Base-by-base conservation (phyloP, 1,139 yeast genomes). In the Pichia terricola region DNA sequence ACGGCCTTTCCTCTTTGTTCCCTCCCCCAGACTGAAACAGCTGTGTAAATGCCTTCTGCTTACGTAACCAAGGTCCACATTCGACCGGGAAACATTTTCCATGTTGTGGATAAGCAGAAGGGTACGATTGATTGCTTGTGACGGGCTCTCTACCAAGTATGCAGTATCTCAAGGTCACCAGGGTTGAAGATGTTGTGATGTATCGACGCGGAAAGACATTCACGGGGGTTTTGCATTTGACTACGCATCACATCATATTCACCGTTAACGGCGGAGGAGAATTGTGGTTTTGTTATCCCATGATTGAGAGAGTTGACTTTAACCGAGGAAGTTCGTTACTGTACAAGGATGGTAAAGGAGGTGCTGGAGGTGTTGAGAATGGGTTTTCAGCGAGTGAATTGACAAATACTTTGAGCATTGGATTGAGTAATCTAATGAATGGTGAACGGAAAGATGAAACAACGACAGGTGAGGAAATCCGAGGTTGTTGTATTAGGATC, bases 231-330 rank as follows among this genome's bases (percentile, higher is more conserved):
- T 67, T 91, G 36, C 84, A 85, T 51, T 65, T 91, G 45, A 85
- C 95, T 1, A 77, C 89, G 1, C 89, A 82, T 61, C 98, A 91
- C 66, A 68, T 91, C 57, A 91, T 91, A 27, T 89, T 89, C 62
- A 75, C 74, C 5, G 45, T 69, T 4, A 31, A 35, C 10, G 31
- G 25, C 10, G 27, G 26, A 28, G 28, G 48, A 52, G 25, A 50
- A n/a, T 75, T 87, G 26, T 91, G 98, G 98, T 74, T 88, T 34
- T 84, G 95, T 48, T 91, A 89, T 62, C 97, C 97, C 0, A 77
- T 89, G 53, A 81, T 89, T 39, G 83, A 79, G 40, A 67, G 73
- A 45, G 79, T 85, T 3, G 75, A 75, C 50, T 77, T 82, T 51
- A 71, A 79, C 31, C 56, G 75, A 50, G 79, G 83, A 28, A 67